phyloP scores from a whole-genome alignment of 352 stramenopile species.

The Phytophthora capsici region DNA sequence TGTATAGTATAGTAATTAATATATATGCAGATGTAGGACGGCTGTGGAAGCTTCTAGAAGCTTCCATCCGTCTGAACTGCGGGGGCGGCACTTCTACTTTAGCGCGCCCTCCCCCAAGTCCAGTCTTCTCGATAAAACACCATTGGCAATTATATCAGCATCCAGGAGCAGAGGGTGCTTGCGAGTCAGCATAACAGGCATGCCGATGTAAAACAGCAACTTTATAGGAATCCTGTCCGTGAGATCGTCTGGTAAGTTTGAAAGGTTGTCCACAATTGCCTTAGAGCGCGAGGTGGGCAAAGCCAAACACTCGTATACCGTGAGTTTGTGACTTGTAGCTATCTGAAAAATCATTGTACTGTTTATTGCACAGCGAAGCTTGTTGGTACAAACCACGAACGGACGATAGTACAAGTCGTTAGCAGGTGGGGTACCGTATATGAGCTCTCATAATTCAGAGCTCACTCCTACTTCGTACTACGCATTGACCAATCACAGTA shows the following conservation, averaged over 20 bases:
- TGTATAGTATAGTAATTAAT: too few relatives aligned
- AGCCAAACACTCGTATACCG: slow-evolving; percentile 8
- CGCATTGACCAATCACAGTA: too few relatives aligned
- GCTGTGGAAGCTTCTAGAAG: too few relatives aligned
- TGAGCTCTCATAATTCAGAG: too few relatives aligned
- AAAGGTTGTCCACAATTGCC: not conserved
- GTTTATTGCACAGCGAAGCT: slow-evolving; percentile 10
- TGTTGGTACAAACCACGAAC: slow-evolving; percentile 15
- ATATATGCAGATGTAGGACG: too few relatives aligned
- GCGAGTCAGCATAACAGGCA: slow-evolving; percentile 16
- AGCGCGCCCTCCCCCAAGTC: too few relatives aligned
- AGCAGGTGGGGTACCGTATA: too few relatives aligned
- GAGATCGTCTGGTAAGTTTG: slow-evolving; percentile 8
- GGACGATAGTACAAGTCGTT: slow-evolving; percentile 2
- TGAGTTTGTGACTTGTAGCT: not conserved
- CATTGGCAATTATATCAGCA: slow-evolving; percentile 19
- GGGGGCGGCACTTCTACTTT: too few relatives aligned
- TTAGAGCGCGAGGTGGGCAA: not conserved
- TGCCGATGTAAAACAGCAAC: slow-evolving; percentile 22
- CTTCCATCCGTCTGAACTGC: too few relatives aligned
- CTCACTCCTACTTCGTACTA: too few relatives aligned
- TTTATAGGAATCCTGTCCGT: slow-evolving; percentile 14
- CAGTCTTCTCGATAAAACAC: too few relatives aligned
- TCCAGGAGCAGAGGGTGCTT: slow-evolving; percentile 10
- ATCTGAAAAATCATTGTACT: slow-evolving; percentile 3